Evolutionary conservation across 495 filamentous ascomycete species (phyloP).

Genomic region (Penicillium canariense): DNA sequence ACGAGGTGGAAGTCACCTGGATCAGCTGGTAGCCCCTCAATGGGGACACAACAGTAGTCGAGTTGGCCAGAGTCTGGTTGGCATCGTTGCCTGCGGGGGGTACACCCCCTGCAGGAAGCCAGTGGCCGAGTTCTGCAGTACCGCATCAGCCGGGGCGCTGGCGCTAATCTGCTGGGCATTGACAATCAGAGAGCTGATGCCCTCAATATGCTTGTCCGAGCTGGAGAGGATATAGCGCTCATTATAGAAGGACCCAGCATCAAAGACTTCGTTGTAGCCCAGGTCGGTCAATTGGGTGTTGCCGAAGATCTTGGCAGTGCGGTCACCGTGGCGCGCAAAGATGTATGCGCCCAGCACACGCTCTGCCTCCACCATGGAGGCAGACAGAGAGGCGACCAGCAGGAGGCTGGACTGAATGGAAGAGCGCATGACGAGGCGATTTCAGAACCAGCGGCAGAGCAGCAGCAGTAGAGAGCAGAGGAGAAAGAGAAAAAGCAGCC

Average conservation of each 20-base stretch:
- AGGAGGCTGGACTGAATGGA: constrained; percentile 32
- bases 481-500: neutral
- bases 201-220: constrained; percentile 51
- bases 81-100: constrained; percentile 50
- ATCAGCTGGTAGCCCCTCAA: constrained; percentile 63
- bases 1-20: constrained; percentile 41
- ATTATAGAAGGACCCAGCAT: constrained; percentile 60
- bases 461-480: neutral
- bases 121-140: constrained; percentile 58
- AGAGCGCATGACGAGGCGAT: constrained; percentile 28
- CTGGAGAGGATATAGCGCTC: constrained; percentile 55
- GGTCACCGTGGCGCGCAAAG: constrained; percentile 65
- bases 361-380: constrained; percentile 48
- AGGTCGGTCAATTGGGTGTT: constrained; percentile 56
- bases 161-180: constrained; percentile 57
- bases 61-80: constrained; percentile 49
- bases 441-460: neutral
- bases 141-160: constrained; percentile 55
- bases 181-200: constrained; percentile 56
- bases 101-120: constrained; percentile 65
- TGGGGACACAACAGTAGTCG: constrained; percentile 50
- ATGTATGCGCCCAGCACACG: constrained; percentile 63
- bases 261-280: constrained; percentile 60
- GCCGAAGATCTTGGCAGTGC: constrained; percentile 54
- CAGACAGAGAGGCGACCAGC: constrained; percentile 29